Conservation (phyloP, 257 asterid genomes). For the Solanum virginianum region DNA sequence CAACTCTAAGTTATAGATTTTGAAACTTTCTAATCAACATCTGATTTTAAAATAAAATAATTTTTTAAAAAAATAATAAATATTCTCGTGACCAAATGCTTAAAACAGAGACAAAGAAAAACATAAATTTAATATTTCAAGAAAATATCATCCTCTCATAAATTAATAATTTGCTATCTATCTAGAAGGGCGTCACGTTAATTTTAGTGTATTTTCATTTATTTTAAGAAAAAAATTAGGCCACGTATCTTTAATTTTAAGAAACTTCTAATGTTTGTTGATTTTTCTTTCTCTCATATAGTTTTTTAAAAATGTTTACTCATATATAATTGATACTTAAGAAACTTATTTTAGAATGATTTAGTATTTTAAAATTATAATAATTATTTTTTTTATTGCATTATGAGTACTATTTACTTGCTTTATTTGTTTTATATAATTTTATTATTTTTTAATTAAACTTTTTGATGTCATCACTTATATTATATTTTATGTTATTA, state of each 20-base stretch:
- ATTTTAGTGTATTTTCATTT: neutral
- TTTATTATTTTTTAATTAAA: too few relatives aligned
- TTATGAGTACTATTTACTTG: too few relatives aligned
- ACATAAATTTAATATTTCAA: neutral
- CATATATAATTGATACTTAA: too few relatives aligned
- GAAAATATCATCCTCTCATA: neutral
- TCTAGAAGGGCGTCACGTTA: neutral
- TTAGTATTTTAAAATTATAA: too few relatives aligned
- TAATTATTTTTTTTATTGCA: too few relatives aligned
- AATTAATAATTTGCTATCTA: neutral
- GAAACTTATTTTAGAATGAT: too few relatives aligned
- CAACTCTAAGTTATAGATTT: neutral
- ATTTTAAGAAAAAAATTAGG: neutral
- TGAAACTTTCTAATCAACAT: neutral
- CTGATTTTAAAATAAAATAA: neutral
- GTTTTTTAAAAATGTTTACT: too few relatives aligned
- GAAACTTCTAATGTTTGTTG: neutral
- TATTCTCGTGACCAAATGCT: neutral
- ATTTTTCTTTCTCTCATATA: neutral
- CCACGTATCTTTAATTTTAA: neutral
- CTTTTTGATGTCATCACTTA: too few relatives aligned
- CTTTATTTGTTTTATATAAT: too few relatives aligned
- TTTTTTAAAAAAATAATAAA: neutral
- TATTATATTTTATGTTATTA: too few relatives aligned
- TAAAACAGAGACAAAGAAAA: neutral